Percentiles rank a stretch among this genome's conserved stretches.
These are phyloP conservation scores for Phytophthora cactorum DNA, from an alignment of 352 stramenopile species.

Conservation along the genomic window DNA sequence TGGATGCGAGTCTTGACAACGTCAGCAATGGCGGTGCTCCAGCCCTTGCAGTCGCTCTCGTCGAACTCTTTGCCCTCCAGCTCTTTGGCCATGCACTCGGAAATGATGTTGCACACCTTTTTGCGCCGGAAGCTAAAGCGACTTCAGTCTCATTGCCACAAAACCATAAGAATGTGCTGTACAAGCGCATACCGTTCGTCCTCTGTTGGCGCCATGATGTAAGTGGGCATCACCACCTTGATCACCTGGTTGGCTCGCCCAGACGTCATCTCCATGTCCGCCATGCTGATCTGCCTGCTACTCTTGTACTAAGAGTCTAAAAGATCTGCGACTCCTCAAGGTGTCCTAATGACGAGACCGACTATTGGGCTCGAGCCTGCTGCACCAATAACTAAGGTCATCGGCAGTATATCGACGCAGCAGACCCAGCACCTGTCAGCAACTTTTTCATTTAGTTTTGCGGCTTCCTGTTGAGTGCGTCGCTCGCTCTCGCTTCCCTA, in stretches of 20 bases:
- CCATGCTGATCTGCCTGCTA: conserved; percentile 37
- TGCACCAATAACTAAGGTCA: not conserved
- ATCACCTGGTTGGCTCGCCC: conserved; percentile 69
- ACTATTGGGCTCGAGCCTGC: not conserved
- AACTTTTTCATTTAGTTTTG: conserved; percentile 17
- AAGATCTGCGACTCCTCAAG: conserved; percentile 38
- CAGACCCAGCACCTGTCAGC: not conserved
- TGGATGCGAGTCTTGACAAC: conserved; percentile 65
- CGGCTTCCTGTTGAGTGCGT: conserved; percentile 10
- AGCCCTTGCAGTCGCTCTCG: conserved; percentile 71
- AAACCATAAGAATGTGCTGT: not conserved
- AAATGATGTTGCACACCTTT: conserved; percentile 76
- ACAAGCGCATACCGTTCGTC: conserved; percentile 60
- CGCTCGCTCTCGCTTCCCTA: not conserved
- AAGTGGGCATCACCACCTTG: conserved; percentile 84
- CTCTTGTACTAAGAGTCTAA: not conserved
- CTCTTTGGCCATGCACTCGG: conserved; percentile 69
- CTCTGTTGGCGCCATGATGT: conserved; percentile 84
- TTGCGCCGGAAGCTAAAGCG: conserved; percentile 69
- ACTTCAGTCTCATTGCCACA: not conserved
- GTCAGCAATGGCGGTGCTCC: conserved; percentile 73
- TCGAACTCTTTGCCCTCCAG: conserved; percentile 81
- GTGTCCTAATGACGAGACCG: not conserved
- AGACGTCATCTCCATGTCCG: conserved; percentile 48
- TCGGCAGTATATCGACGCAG: not conserved